Evolutionary conservation across 2,329 filamentous ascomycete species (phyloP).

Genomic region (Sclerotiophoma versabilis): DNA sequence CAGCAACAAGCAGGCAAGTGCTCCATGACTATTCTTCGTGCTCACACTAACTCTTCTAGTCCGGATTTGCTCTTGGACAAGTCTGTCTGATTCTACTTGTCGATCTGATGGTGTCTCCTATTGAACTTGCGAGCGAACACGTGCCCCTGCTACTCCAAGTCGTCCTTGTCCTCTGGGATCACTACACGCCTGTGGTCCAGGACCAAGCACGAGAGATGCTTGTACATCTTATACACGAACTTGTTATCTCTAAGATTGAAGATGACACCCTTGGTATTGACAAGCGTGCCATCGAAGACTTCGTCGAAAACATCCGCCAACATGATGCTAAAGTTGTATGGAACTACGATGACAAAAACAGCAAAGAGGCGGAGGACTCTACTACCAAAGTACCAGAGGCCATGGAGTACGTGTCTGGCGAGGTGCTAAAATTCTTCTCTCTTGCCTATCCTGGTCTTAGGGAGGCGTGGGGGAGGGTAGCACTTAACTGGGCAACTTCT

Average conservation of each 20-base stretch:
- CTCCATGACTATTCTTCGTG: background rate
- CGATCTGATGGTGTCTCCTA: constrained; percentile 92
- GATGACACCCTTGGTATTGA: constrained; percentile 70
- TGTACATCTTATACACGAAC: constrained; percentile 94
- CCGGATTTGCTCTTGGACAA: constrained; percentile 90
- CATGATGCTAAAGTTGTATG: constrained; percentile 87
- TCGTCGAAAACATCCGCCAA: constrained; percentile 85
- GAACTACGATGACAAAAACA: constrained; percentile 92
- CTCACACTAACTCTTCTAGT: constrained; percentile 50
- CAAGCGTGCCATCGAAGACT: constrained; percentile 80
- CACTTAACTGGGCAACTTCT: constrained; percentile 93
- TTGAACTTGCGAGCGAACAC: constrained; percentile 78
- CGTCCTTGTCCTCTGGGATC: constrained; percentile 94
- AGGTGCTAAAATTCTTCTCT: constrained; percentile 86
- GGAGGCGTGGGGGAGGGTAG: constrained; percentile 88
- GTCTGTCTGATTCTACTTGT: constrained; percentile 92
- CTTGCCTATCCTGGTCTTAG: constrained; percentile 84
- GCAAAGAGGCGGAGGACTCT: constrained; percentile 71
- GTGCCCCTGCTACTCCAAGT: constrained; percentile 89
- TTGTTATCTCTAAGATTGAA: constrained; percentile 81
- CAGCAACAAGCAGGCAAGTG: constrained; percentile 41
- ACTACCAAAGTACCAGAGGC: constrained; percentile 82
- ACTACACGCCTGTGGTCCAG: constrained; percentile 92
- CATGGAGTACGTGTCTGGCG: constrained; percentile 83
- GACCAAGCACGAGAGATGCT: constrained; percentile 98